phyloP scores from a whole-genome alignment of 1,139 yeast species.

The Kluyveromyces marxianus region DNA sequence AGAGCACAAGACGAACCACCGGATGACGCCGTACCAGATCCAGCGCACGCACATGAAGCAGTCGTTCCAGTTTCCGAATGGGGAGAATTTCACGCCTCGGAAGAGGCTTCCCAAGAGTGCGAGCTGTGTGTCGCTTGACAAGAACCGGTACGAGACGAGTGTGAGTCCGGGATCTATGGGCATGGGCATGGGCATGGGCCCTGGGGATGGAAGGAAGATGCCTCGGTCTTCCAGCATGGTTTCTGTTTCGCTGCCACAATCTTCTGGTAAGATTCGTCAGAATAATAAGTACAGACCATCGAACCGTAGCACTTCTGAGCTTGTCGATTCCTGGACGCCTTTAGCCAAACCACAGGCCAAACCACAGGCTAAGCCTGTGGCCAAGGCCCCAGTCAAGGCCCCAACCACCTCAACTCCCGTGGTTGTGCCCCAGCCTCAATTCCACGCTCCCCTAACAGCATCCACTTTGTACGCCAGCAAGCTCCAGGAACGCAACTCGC shows the following conservation, averaged over 20 bases:
- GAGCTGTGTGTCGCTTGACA: conserved; percentile 3
- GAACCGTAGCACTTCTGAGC: background rate
- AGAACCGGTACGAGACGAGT: background rate
- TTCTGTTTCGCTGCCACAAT: background rate
- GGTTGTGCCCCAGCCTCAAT: background rate
- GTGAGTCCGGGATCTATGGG: background rate
- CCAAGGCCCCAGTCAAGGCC: background rate
- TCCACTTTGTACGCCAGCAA: background rate
- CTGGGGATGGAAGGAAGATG: background rate
- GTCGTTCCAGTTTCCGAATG: conserved; percentile 17
- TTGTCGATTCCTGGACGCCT: background rate
- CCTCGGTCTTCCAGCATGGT: conserved; percentile 10
- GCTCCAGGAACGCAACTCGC: background rate
- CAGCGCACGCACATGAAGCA: conserved; percentile 13
- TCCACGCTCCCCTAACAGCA: background rate
- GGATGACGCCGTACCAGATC: conserved; percentile 21
- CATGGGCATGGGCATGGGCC: too few species aligned
- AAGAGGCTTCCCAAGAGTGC: conserved; percentile 7
- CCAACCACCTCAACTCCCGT: background rate
- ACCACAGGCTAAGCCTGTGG: background rate
- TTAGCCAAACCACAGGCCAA: background rate
- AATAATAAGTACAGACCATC: background rate
- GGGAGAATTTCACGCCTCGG: conserved; percentile 29
- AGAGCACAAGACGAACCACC: conserved; percentile 4
- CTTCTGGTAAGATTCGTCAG: background rate